These are phyloP conservation scores for Canavalia gladiata DNA, from an alignment of 306 rosid species.

Conservation along the genomic window DNA sequence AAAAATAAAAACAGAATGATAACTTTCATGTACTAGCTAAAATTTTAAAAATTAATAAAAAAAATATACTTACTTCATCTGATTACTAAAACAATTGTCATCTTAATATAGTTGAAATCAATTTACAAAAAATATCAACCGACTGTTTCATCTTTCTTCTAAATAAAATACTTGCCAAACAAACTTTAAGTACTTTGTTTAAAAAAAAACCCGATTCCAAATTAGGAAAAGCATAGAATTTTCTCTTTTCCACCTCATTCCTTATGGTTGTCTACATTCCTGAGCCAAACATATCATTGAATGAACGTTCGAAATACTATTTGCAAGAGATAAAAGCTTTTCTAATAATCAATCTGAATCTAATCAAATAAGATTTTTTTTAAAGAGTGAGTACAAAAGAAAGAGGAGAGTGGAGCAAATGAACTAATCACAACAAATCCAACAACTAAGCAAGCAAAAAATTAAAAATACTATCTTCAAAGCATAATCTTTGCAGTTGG, in stretches of 20 bases:
- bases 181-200: no score
- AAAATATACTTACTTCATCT: no score
- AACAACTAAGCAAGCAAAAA: constrained; percentile 27
- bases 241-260: background rate
- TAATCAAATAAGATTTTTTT: background rate
- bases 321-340: background rate
- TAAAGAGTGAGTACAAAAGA: constrained; percentile 17
- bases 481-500: constrained; percentile 50
- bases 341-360: constrained; percentile 40
- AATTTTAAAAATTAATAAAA: no score
- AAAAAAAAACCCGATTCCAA: no score
- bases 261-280: background rate
- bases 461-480: constrained; percentile 44
- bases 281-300: background rate
- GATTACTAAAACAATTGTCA: no score
- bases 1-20: no score
- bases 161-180: no score
- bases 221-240: background rate
- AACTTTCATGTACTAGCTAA: no score
- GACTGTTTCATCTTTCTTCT: no score
- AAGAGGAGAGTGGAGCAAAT: constrained; percentile 24
- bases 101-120: no score
- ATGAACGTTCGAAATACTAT: background rate
- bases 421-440: constrained; percentile 39
- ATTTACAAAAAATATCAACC: no score